Percentiles rank a stretch among this genome's conserved stretches.
Evolutionary conservation across 441 rosid species (phyloP).

Genomic region (Bocquillonia castaneifolia): DNA sequence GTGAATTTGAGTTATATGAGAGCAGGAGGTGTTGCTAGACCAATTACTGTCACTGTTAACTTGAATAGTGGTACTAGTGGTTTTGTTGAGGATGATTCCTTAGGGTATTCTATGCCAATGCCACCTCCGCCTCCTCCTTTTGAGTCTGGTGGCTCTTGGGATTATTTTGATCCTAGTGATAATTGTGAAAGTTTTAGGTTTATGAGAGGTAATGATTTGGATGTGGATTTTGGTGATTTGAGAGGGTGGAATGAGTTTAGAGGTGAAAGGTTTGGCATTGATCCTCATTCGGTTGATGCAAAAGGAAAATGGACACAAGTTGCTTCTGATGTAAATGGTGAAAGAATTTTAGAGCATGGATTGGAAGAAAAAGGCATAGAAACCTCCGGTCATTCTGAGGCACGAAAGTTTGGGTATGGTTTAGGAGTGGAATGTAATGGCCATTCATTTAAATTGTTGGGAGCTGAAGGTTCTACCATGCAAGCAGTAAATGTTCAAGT

Average conservation of each 20-base stretch:
- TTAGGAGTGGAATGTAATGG: conserved; percentile 17
- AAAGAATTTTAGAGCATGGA: conserved; percentile 23
- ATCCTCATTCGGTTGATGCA: conserved; percentile 20
- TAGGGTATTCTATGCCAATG: conserved; percentile 42
- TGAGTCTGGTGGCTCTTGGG: conserved; percentile 66
- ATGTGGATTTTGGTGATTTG: conserved; percentile 36
- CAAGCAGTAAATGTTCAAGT: conserved; percentile 18
- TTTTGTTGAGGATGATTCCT: conserved; percentile 40
- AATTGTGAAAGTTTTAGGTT: conserved; percentile 61
- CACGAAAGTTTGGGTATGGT: conserved; percentile 16
- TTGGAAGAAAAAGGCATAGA: conserved; percentile 21
- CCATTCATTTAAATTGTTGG: conserved; percentile 6
- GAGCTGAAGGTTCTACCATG: conserved; percentile 18
- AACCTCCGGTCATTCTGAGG: conserved; percentile 14
- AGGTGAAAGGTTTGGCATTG: conserved; percentile 22
- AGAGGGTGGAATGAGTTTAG: conserved; percentile 41
- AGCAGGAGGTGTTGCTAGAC: conserved; percentile 29
- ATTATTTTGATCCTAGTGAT: conserved; percentile 65
- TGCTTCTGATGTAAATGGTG: conserved; percentile 22
- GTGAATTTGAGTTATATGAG: conserved; percentile 53
- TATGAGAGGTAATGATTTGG: conserved; percentile 35
- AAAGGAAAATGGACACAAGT: conserved; percentile 28
- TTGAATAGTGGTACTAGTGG: conserved; percentile 32
- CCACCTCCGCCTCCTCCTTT: conserved; percentile 54
- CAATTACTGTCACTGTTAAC: conserved; percentile 54